These are phyloP conservation scores for Jackrogersella multiformis DNA, from an alignment of 495 filamentous ascomycete genomes.

Conservation along the genomic window DNA sequence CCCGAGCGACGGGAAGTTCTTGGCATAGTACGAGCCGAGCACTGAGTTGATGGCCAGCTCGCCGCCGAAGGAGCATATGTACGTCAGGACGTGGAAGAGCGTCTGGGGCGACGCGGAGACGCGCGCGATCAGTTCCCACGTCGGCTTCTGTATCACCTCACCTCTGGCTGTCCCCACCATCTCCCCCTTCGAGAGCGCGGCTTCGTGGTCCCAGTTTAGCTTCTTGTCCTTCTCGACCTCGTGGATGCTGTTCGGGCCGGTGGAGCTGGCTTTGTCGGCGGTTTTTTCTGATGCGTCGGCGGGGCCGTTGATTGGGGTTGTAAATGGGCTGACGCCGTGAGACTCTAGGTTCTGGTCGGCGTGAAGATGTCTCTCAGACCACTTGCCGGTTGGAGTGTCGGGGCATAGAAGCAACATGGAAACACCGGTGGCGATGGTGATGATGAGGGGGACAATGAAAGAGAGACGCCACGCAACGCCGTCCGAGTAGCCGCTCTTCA, in stretches of 20 bases:
- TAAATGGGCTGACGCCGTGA: slow-evolving; percentile 51
- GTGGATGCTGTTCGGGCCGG: slow-evolving; percentile 40
- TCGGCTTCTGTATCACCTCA: slow-evolving; percentile 73
- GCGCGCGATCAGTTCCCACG: slow-evolving; percentile 64
- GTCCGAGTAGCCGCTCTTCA: slow-evolving; percentile 64
- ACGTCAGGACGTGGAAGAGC: slow-evolving; percentile 71
- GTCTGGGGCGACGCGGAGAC: slow-evolving; percentile 74
- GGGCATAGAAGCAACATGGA: slow-evolving; percentile 76
- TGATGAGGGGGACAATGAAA: slow-evolving; percentile 84
- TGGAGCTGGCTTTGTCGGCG: slow-evolving; percentile 58
- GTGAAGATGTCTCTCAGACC: slow-evolving; percentile 73
- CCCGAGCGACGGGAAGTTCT: slow-evolving; percentile 77
- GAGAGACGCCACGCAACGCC: slow-evolving; percentile 84
- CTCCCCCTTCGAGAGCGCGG: slow-evolving; percentile 62
- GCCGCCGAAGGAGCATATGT: slow-evolving; percentile 85
- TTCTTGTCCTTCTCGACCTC: slow-evolving; percentile 51
- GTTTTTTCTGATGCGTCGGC: slow-evolving; percentile 65
- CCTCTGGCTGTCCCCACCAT: slow-evolving; percentile 66
- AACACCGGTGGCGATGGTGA: slow-evolving; percentile 72
- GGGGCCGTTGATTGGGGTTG: slow-evolving; percentile 38
- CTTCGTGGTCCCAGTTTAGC: slow-evolving; percentile 59
- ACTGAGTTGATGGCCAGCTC: slow-evolving; percentile 89
- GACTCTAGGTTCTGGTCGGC: slow-evolving; percentile 55
- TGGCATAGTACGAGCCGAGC: slow-evolving; percentile 79
- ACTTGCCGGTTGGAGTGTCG: slow-evolving; percentile 87